Evolutionary conservation across 768 basidiomycete species (phyloP), one percentile per base, ranked within the genome.

Genomic region (Tubosaeta brunneosetosa): DNA sequence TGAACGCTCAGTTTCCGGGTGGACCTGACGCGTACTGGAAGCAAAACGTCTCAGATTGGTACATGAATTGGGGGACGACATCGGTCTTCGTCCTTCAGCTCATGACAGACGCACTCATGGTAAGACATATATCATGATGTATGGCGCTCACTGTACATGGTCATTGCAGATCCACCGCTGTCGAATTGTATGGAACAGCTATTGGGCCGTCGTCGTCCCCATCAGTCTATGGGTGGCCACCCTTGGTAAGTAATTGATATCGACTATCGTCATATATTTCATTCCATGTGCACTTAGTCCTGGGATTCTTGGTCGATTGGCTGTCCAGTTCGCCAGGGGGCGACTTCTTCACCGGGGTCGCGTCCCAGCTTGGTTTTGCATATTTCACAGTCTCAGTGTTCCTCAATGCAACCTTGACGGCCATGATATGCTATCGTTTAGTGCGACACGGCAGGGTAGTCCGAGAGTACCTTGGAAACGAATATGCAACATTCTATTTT

Each of bases 161-260:
- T 45, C 22, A 22, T 22, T 71, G 22, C 44, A 77, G 75, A 64
- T 77, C 16, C 65, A 73, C 50, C 75, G 73, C 26, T 73, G 72
- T 58, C 68, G 55, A 36, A 54, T 73, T 25, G 51, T 76, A 33
- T 76, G 71, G 70, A 37, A 62, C 29, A 58, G 33, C 34, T 22
- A 53, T 45, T 32, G 27, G 6, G 53, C 41, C 19, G 26, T 62
- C 17, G 2, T 57, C 13, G 10, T 56, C 13, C 66, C 66, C 25
- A 11, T 44, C 25, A 22, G 57, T 40, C n/a, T 70, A 14, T 68
- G 66, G 68, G 0, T 61, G 12, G 25, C 38, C 34, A 59, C 61
- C 14, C 52, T 68, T 3, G 43, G 66, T 68, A 33, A 51, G 62
- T 3, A 17, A 32, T 33, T 26, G 9, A 9, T 14, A 2, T 6